These are phyloP conservation scores for Echium plantagineum DNA, from an alignment of 257 asterid species.

Conservation along the genomic window DNA sequence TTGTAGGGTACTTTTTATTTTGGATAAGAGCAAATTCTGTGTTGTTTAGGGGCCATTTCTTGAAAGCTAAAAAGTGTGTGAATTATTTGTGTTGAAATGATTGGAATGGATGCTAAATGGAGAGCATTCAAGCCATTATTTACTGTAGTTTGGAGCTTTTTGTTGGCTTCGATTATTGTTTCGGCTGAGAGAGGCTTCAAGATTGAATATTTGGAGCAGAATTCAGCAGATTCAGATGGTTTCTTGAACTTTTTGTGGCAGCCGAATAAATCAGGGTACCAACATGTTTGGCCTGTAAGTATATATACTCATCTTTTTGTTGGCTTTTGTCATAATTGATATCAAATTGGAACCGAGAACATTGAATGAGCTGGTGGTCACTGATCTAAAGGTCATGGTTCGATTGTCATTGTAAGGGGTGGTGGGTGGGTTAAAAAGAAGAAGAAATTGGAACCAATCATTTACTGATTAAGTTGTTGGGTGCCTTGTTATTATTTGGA, in stretches of 20 bases:
- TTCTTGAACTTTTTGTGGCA: conserved; percentile 60
- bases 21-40: too few species aligned
- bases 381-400: too few species aligned
- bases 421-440: too few species aligned
- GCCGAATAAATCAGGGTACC: conserved; percentile 56
- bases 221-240: conserved; percentile 24
- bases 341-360: too few species aligned
- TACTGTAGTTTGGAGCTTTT: conserved; percentile 57
- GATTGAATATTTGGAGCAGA: conserved; percentile 22
- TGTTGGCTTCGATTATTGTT: conserved; percentile 60
- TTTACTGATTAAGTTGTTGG: not conserved
- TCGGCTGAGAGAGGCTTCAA: conserved; percentile 78
- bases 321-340: not conserved
- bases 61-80: not conserved
- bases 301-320: not conserved
- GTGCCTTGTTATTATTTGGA: too few species aligned
- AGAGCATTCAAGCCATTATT: conserved; percentile 45
- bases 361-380: too few species aligned
- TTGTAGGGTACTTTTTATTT: too few species aligned
- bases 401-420: too few species aligned
- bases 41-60: not conserved
- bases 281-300: conserved; percentile 96
- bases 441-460: too few species aligned
- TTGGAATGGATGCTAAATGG: conserved; percentile 41
- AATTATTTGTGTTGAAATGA: conserved; percentile 22